Evolutionary conservation across 805 yeast species (phyloP).

Genomic region (Jamesozyma piceae): DNA sequence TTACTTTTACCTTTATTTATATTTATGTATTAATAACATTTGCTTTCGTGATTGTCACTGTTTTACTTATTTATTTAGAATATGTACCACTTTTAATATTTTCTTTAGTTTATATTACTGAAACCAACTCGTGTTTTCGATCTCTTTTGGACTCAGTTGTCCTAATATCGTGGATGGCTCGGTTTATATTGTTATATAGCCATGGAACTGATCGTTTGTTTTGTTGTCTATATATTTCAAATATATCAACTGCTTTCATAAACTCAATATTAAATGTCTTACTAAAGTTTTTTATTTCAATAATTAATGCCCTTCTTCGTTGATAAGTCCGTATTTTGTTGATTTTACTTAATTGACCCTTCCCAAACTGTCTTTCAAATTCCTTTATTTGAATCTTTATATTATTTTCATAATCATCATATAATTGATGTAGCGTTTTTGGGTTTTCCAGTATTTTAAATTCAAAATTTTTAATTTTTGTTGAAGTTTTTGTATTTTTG

Average conservation of each 20-base stretch:
- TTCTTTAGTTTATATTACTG: no score
- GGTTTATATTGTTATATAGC: constrained; percentile 30
- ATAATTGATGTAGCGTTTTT: constrained; percentile 26
- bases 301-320: constrained; percentile 31
- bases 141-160: no score
- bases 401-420: constrained; percentile 27
- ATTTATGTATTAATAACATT: not conserved
- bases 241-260: constrained; percentile 25
- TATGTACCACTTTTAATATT: no score
- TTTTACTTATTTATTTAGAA: no score
- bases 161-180: constrained; percentile 19
- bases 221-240: constrained; percentile 26
- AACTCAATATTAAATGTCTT: constrained; percentile 20
- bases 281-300: constrained; percentile 30
- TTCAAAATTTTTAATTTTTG: constrained; percentile 9
- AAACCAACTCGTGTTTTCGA: no score
- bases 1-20: not conserved
- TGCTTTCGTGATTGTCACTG: no score
- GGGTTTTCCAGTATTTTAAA: constrained; percentile 28
- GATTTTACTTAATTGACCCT: constrained; percentile 22
- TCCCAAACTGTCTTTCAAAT: constrained; percentile 27
- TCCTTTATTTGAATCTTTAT: constrained; percentile 30
- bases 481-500: not conserved
- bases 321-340: constrained; percentile 33
- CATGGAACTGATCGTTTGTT: constrained; percentile 32